These are phyloP conservation scores for Chlorella sp. DNA, from an alignment of 139 green algal species.

Conservation along the genomic window DNA sequence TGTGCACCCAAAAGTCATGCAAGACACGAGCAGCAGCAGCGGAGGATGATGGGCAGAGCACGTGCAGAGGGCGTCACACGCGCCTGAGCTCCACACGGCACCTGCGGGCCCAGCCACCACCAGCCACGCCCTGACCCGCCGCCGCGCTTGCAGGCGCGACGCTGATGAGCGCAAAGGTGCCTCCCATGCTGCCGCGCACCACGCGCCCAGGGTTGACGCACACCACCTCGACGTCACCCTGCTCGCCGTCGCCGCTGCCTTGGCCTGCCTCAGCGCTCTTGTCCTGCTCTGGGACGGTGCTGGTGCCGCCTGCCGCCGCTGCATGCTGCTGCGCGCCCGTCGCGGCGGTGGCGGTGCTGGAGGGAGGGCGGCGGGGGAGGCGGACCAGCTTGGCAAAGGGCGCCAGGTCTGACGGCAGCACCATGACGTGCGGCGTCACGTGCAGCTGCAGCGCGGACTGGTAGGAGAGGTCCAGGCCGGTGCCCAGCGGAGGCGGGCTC, in stretches of 20 bases:
- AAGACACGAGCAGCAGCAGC: no score
- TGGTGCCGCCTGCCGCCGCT: neutral
- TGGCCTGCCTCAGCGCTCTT: no score
- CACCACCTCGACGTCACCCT: neutral
- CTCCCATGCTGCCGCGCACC: neutral
- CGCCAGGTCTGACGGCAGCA: conserved; percentile 87
- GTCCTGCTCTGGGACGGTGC: neutral
- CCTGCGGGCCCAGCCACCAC: neutral
- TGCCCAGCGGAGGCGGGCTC: conserved; percentile 64
- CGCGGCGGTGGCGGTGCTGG: no score
- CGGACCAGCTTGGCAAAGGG: conserved; percentile 81
- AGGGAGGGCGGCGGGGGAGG: no score
- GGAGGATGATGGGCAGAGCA: no score
- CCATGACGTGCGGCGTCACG: conserved; percentile 72
- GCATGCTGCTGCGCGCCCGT: neutral
- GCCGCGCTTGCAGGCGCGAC: neutral
- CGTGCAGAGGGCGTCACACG: no score
- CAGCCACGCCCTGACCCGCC: no score
- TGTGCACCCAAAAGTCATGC: no score
- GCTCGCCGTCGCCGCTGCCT: no score
- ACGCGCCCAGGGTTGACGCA: conserved; percentile 1
- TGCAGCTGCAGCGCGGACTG: conserved; percentile 46
- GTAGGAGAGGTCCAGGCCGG: conserved; percentile 68
- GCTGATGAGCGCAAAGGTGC: neutral
- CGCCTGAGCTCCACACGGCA: neutral